Percentiles rank a stretch among this genome's conserved stretches.
Conservation (phyloP, 345 rosid species). For the Populus davidiana region DNA sequence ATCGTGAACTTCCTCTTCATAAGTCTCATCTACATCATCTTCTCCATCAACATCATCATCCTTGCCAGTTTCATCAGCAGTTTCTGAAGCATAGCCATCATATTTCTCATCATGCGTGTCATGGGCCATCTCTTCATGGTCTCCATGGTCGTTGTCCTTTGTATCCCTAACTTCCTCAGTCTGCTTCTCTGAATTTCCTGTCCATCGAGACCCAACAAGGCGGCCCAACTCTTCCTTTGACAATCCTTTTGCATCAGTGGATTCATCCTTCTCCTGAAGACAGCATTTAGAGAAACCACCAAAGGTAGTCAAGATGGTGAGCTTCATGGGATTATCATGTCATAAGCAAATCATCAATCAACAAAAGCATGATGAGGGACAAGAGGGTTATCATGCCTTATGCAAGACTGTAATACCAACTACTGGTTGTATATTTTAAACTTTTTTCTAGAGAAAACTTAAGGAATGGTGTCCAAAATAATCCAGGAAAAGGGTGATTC, state of each 20-base stretch:
- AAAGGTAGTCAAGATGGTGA: constrained; percentile 11
- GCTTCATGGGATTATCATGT: constrained; percentile 12
- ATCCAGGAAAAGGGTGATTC: background rate
- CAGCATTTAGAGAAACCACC: constrained; percentile 12
- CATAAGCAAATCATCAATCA: constrained; percentile 1
- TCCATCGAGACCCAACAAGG: constrained; percentile 97
- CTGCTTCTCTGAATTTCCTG: constrained; percentile 62
- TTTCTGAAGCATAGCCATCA: constrained; percentile 66
- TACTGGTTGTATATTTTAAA: background rate
- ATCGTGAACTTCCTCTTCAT: constrained; percentile 49
- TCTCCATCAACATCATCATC: constrained; percentile 55
- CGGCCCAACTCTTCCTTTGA: constrained; percentile 93
- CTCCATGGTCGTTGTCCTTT: constrained; percentile 36
- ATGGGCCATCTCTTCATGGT: constrained; percentile 44
- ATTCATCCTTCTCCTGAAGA: constrained; percentile 40
- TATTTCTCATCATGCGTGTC: constrained; percentile 48
- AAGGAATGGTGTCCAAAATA: background rate
- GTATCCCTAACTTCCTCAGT: constrained; percentile 28
- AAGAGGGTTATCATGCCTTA: constrained; percentile 8
- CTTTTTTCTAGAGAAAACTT: background rate
- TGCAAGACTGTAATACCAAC: background rate
- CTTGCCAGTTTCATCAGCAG: constrained; percentile 50
- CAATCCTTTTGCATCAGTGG: constrained; percentile 58
- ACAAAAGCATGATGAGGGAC: background rate
- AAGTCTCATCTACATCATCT: constrained; percentile 46